Base-by-base conservation (phyloP, 257 asterid genomes). In the Nicotiana obtusifolia region DNA sequence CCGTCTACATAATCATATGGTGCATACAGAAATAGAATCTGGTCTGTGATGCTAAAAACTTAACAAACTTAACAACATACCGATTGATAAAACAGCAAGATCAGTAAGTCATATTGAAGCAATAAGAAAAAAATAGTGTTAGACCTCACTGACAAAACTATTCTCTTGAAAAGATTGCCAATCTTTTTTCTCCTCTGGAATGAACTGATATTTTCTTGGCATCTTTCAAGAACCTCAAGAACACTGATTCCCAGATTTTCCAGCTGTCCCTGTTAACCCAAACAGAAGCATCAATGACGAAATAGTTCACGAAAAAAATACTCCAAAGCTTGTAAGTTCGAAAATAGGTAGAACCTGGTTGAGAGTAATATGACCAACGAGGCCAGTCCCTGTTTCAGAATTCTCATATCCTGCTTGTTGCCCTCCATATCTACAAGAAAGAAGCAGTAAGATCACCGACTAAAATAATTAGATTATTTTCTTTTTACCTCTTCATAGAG, bases 351-450 rank as follows among this genome's bases (percentile, higher is more conserved):
- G 10, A 73, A 93, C 99, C 99, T 93, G 90, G 90, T 91, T 84
- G 88, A 96, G 91, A 87, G 89, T 98, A 83, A 96, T 85, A 83
- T 96, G 99, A 44, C 98, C 99, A 71, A 94, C 94, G 88, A 94
- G 97, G 77, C 92, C 94, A 2, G 89, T 71, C 82, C 80, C 90
- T 67, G 73, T 77, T 81, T 86, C 93, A 85, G 75, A 49, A 89
- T 80, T 84, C 73, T 84, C 95, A 37, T 68, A 83, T 75, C 60
- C 71, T 69, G 81, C 81, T 78, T 89, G 86, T 76, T 85, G 87
- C 82, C 81, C 84, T 78, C 85, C 82, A 80, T 96, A 94, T 90
- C 99, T 96, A 97, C 41, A 82, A 86, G 71, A 30, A 41, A 71
- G 65, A 83, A 53, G 77, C 9, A 85, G 76, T 17, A 73, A 59